Percentiles rank a stretch among this genome's conserved stretches.
Evolutionary conservation across 208 protist species (phyloP).

Genomic region (Wallacemonas rigidus): DNA sequence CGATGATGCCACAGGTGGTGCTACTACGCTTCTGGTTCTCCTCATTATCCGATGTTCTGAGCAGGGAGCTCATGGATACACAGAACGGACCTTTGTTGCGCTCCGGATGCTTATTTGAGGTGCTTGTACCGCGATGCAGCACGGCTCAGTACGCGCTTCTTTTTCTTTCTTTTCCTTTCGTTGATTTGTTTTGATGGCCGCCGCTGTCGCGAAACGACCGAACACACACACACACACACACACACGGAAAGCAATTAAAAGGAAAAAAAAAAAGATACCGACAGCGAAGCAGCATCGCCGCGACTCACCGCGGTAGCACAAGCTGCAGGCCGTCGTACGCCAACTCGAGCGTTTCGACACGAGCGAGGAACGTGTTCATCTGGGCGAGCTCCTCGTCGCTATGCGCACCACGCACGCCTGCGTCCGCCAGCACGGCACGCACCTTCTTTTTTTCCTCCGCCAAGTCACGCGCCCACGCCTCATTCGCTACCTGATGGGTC

Average conservation of each 20-base stretch:
- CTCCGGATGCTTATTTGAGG: no score
- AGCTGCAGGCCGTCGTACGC: conserved; percentile 72
- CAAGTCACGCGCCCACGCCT: conserved; percentile 37
- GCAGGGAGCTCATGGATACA: no score
- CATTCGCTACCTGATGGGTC: conserved; percentile 61
- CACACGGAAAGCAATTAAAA: not conserved
- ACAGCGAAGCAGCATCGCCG: no score
- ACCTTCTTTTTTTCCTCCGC: conserved; percentile 29
- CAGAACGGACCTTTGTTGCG: no score
- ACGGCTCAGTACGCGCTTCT: not conserved
- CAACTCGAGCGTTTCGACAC: conserved; percentile 58
- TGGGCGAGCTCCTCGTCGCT: not conserved
- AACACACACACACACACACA: not conserved
- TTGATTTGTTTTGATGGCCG: conserved; percentile 2
- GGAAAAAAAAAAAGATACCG: conserved; percentile 15
- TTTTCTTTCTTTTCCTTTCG: conserved; percentile 1
- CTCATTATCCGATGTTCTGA: no score
- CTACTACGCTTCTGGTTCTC: no score
- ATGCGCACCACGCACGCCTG: not conserved
- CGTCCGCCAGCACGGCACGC: conserved; percentile 12
- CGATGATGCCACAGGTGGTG: no score
- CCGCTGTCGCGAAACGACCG: not conserved
- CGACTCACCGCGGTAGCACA: conserved; percentile 33
- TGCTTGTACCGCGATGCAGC: no score
- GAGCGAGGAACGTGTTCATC: conserved; percentile 18